Base-by-base conservation (phyloP, 306 rosid species). In the Hippophae tibetana region DNA sequence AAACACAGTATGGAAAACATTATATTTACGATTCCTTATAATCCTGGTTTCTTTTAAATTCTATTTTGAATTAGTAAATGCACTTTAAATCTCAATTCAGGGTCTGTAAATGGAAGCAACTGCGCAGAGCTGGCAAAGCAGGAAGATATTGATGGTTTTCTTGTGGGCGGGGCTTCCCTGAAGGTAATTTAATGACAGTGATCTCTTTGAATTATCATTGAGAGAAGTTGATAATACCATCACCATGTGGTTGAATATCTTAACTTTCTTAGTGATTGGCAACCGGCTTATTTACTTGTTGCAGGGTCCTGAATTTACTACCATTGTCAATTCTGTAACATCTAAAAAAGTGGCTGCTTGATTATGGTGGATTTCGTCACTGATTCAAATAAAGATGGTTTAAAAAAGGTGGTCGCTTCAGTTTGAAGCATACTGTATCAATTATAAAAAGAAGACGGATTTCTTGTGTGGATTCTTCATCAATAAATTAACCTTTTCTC, bases 121-220 rank as follows among this genome's bases (percentile, higher is more conserved):
- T 76, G 78, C 74, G 82, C 89, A 63, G 99, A 88, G 79, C 95
- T 93, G 0, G 94, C 99, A 31, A 88, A 86, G 83, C 67, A 93
- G 74, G 97, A 93, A 75, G 99, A 93, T 56, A 93, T 93, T 57
- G 99, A 93, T 63, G 99, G 99, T 62, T 93, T 93, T 75, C 90
- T 93, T 3, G 99, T 93, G 9, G 99, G 99, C 42, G 99, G 99
- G 61, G 97, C 99, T 73, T 93, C 99, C 41, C 62, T 93, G 43
- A 93, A 93, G 99, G 99, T 86, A 79, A 60, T 13, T 53, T 8
- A 65, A 49, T 14, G 8, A 47, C 42, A 42, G 10, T 61, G 11
- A 26, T 74, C 60, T 65, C 46, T 8, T 53, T 26, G 58, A 47
- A 60, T 5, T 48, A 61, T 70, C 12, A 13, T 14, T 42, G 59